Conservation (phyloP, 257 asterid genomes). For the Knoxia roxburghii region DNA sequence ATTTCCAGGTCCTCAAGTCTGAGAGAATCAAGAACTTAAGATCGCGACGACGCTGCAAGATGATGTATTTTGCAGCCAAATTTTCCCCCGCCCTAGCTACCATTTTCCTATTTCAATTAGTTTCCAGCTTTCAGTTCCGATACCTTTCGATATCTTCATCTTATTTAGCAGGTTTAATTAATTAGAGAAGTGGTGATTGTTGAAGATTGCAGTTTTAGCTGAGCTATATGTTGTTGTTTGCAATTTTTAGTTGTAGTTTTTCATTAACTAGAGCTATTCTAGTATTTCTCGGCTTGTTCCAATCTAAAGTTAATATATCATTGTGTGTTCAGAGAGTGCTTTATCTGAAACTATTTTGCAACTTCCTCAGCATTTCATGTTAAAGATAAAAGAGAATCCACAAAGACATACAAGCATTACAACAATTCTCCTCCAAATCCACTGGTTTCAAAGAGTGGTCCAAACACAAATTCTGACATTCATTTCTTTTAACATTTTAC, state of each 20-base stretch:
- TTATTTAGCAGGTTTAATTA: constrained; percentile 16
- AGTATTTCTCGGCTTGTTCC: constrained; percentile 36
- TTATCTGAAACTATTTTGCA: neutral
- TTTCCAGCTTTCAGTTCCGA: constrained; percentile 17
- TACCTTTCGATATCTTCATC: constrained; percentile 1
- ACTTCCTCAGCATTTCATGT: neutral
- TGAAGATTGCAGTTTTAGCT: constrained; percentile 22
- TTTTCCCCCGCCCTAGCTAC: constrained; percentile 25
- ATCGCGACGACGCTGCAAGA: constrained; percentile 12
- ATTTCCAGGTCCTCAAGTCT: constrained; percentile 36
- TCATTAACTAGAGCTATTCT: constrained; percentile 22
- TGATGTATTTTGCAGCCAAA: constrained; percentile 6
- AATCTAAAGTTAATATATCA: constrained; percentile 30
- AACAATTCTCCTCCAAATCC: neutral
- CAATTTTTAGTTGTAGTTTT: constrained; percentile 12
- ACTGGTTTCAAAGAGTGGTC: constrained; percentile 15
- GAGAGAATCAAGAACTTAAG: constrained; percentile 41
- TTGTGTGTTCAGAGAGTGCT: constrained; percentile 21
- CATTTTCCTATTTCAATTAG: constrained; percentile 16
- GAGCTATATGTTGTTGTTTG: constrained; percentile 30
- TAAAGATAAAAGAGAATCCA: neutral
- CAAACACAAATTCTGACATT: constrained; percentile 3
- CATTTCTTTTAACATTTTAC: constrained; percentile 7
- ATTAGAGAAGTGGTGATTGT: constrained; percentile 22
- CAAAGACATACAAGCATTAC: neutral